Conservation (phyloP, 306 rosid species). For the Quercus alba region DNA sequence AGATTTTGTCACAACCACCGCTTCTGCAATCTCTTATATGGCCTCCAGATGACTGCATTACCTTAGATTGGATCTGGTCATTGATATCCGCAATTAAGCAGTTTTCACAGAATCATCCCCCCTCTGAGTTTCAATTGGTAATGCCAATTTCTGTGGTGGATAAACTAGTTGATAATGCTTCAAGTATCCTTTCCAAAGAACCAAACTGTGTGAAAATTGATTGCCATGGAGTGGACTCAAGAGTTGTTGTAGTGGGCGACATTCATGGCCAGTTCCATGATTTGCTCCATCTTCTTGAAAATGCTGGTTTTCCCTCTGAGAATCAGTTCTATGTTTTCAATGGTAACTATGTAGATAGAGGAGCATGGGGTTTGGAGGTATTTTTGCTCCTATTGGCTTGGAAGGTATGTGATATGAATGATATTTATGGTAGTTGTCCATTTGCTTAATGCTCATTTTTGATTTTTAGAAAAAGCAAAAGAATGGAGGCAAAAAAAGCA, state of each 20-base stretch:
- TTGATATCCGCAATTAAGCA: slow-evolving; percentile 60
- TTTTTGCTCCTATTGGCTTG: slow-evolving; percentile 76
- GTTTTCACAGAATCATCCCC: slow-evolving; percentile 41
- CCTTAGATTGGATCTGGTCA: slow-evolving; percentile 71
- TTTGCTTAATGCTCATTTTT: not conserved
- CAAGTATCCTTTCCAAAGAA: slow-evolving; percentile 56
- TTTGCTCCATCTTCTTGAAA: slow-evolving; percentile 56
- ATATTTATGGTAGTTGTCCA: not conserved
- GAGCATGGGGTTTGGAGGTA: slow-evolving; percentile 87
- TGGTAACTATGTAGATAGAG: slow-evolving; percentile 81
- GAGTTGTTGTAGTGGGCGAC: slow-evolving; percentile 78
- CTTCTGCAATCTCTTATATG: slow-evolving; percentile 46
- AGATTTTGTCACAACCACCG: slow-evolving; percentile 35
- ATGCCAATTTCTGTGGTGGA: slow-evolving; percentile 54
- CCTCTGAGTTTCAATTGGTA: slow-evolving; percentile 48
- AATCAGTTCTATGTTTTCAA: slow-evolving; percentile 69
- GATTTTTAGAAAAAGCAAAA: not conserved
- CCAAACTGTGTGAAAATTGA: slow-evolving; percentile 74
- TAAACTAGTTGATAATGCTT: slow-evolving; percentile 48
- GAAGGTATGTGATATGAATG: slow-evolving; percentile 63
- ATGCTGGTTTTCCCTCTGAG: slow-evolving; percentile 72
- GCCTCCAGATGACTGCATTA: slow-evolving; percentile 64
- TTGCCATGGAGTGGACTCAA: slow-evolving; percentile 62
- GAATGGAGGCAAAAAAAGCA: not conserved
- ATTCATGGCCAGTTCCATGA: slow-evolving; percentile 82